Evolutionary conservation across 1,284 basidiomycete genomes (phyloP), one percentile per base, ranked within the genome.

Genomic region (Macrocystidia cucumis): DNA sequence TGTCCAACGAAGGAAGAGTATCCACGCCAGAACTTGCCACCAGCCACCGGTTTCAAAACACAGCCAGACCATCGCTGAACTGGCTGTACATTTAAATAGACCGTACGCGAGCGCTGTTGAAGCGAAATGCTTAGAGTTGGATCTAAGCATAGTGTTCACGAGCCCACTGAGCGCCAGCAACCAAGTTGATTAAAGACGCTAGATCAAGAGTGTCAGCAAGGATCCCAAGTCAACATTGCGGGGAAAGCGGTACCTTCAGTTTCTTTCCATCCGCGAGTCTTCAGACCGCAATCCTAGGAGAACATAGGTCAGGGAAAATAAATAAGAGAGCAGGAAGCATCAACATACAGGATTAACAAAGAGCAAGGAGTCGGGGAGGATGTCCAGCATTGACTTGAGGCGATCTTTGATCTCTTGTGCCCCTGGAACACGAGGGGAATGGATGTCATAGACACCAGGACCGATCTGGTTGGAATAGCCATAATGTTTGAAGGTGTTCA

Each of bases 401-500:
- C 92, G 89, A 52, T 95, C 85, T 69, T 84, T 84, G 72, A 98
- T 95, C 74, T 99, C 96, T 62, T 93, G 77, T 53, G 82, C 78
- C 42, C 79, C 71, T 38, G 96, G 96, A 45, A 99, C 90, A 79
- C 96, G 93, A 48, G 95, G 95, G 51, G 93, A 98, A 77, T 98
- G 96, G 67, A 98, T 97, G 67, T 98, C 95, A 61, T 95, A 96
- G 55, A 93, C 90, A 80, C 93, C 95, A 32, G 96, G 95, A 46
- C 96, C 96, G 56, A 98, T 98, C 70, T 91, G 80, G 75, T 96
- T 97, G 42, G 91, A 89, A 77, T 98, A 98, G 39, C 90, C 88
- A 64, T 90, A 89, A 47, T 87, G 72, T 74, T 90, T 83, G 86
- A 98, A 99, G 53, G 91, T 91, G 47, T 84, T 78, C 54, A 99